phyloP scores from a whole-genome alignment of 805 yeast genomes.

The Candida coquimbonensis region DNA sequence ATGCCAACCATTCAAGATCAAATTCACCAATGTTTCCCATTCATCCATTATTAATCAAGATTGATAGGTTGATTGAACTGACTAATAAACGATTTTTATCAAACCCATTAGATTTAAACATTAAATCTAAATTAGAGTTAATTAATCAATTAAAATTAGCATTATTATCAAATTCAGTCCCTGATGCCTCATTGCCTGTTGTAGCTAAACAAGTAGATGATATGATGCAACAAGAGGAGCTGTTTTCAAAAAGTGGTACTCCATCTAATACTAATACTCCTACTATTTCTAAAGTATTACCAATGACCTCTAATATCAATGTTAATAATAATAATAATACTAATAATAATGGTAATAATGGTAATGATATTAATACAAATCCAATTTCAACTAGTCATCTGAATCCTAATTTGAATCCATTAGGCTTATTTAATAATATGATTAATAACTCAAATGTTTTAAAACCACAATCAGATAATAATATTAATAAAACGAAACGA shows the following conservation, averaged over 20 bases:
- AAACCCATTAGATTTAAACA: slow-evolving; percentile 25
- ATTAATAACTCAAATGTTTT: slow-evolving; percentile 4
- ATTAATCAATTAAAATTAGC: slow-evolving; percentile 29
- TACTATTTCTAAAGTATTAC: slow-evolving; percentile 1
- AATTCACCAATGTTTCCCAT: slow-evolving; percentile 24
- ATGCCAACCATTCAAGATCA: neutral
- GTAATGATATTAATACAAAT: slow-evolving; percentile 1
- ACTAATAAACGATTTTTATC: slow-evolving; percentile 26
- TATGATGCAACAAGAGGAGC: slow-evolving; percentile 32
- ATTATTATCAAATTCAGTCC: slow-evolving; percentile 26
- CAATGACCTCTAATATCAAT: neutral
- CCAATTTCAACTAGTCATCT: neutral
- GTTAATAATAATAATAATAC: neutral
- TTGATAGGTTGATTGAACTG: slow-evolving; percentile 25
- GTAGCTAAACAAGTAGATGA: slow-evolving; percentile 33
- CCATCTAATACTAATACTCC: neutral
- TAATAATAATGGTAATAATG: neutral
- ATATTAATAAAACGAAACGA: slow-evolving; percentile 2
- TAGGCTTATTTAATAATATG: slow-evolving; percentile 15
- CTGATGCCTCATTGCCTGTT: slow-evolving; percentile 25
- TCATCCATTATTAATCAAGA: no score
- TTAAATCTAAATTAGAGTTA: slow-evolving; percentile 25
- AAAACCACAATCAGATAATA: slow-evolving; percentile 6
- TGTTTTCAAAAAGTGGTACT: slow-evolving; percentile 23
- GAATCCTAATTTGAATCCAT: slow-evolving; percentile 7